These are phyloP conservation scores for Tardiomyces depauwii DNA, from an alignment of 1,139 yeast species.

Conservation along the genomic window DNA sequence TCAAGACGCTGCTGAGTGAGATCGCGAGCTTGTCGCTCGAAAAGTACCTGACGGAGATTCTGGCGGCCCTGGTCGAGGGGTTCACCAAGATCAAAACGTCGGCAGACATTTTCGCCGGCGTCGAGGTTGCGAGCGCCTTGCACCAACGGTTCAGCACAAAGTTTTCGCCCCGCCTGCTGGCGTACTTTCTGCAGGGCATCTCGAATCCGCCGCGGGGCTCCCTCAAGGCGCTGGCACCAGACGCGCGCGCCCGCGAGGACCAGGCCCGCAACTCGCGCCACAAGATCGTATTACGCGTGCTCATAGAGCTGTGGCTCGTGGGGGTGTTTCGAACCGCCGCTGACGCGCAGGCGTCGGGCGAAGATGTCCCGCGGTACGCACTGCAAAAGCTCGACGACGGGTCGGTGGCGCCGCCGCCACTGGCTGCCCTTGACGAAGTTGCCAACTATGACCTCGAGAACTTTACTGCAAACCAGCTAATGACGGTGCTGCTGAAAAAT, in stretches of 20 bases:
- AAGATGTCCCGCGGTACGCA: conserved; percentile 32
- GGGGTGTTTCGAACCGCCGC: not conserved
- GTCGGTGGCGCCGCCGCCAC: conserved; percentile 30
- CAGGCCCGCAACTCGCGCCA: conserved; percentile 33
- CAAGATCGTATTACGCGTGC: conserved; percentile 39
- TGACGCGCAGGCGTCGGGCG: conserved; percentile 11
- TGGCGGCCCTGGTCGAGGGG: conserved; percentile 54
- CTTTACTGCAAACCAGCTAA: conserved; percentile 35
- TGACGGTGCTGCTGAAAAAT: conserved; percentile 41
- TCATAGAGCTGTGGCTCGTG: conserved; percentile 49
- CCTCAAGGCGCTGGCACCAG: conserved; percentile 22
- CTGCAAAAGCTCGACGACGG: conserved; percentile 19
- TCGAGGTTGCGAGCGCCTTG: conserved; percentile 58
- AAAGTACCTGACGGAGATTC: conserved; percentile 66
- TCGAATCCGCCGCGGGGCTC: conserved; percentile 28
- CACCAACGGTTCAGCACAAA: conserved; percentile 58
- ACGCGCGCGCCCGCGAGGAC: conserved; percentile 35
- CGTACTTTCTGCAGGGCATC: conserved; percentile 37
- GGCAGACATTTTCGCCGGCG: conserved; percentile 53
- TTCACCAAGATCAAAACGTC: conserved; percentile 41
- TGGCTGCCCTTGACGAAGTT: conserved; percentile 43
- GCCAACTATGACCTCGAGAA: conserved; percentile 35
- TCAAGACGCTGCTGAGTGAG: conserved; percentile 45
- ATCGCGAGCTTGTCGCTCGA: conserved; percentile 53
- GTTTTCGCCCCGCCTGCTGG: conserved; percentile 45